Percentiles rank a stretch among this genome's conserved stretches.
Evolutionary conservation across 1,284 basidiomycete species (phyloP).

Genomic region (Cystobasidium sp.): DNA sequence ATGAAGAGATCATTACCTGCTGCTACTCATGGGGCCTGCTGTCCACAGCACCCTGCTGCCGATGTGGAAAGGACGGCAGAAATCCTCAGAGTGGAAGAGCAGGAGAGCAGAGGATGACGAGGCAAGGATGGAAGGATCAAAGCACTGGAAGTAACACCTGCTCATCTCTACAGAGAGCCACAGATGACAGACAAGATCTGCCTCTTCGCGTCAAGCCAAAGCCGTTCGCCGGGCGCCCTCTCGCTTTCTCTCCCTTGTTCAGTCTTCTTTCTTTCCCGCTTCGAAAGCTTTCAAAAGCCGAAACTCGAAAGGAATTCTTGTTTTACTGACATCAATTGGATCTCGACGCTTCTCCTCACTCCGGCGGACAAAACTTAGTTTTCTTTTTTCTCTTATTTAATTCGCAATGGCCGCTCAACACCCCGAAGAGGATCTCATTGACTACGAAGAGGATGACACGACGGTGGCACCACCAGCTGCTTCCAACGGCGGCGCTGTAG

Average conservation of each 20-base stretch:
- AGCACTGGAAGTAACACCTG: not conserved
- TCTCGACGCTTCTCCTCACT: not conserved
- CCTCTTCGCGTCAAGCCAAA: not conserved
- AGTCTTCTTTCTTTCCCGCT: not conserved
- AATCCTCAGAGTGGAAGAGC: conserved; percentile 2
- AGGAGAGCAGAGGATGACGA: not conserved
- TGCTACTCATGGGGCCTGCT: not conserved
- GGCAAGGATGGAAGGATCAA: not conserved
- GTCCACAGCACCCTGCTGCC: not conserved
- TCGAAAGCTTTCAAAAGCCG: conserved; percentile 13
- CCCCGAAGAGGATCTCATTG: conserved; percentile 45
- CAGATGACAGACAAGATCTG: not conserved
- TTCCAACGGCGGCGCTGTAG: conserved; percentile 61
- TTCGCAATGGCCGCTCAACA: conserved; percentile 34
- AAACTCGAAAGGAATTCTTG: not conserved
- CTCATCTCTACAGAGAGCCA: too few species aligned
- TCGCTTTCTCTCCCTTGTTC: conserved; percentile 1
- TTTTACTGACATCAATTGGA: conserved; percentile 14
- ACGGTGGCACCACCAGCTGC: conserved; percentile 59
- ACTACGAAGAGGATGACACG: conserved; percentile 76
- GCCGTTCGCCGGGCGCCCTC: conserved; percentile 11
- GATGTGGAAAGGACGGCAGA: conserved; percentile 9
- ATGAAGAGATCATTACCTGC: too few species aligned
- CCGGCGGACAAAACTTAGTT: not conserved
- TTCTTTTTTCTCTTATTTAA: not conserved